Base-by-base conservation (phyloP, 2,329 filamentous ascomycete species). In the Diaporthe vexans region DNA sequence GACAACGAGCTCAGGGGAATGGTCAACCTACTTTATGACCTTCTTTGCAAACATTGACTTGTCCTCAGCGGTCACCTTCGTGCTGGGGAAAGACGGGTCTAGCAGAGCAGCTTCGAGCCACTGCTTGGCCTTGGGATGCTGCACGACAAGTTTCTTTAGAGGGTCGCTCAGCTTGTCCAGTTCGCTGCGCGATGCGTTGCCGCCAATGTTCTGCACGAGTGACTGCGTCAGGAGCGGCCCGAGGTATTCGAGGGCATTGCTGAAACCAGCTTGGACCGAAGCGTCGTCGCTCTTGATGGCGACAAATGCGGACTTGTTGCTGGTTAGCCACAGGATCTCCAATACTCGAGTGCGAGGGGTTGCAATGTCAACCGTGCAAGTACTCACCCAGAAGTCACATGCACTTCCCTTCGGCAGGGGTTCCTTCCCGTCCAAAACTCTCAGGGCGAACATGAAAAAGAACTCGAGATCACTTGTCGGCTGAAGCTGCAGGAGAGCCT, bases 331-430 rank as follows among this genome's bases (percentile, higher is more conserved):
- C 10, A 29, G 15, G 13, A 26, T 54, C 33, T 33, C 17, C 43
- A 29, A 24, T 6, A 51, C 6, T 11, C 4, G 10, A 33, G 17
- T 7, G 15, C 33, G 4, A 35, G 15, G 21, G 15, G 33, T 11
- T 9, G 35, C 8, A 19, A 26, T 0, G 11, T 17, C 13, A 46
- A 9, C 13, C 15, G 13, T 13, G 15, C 3, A 15, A 13, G 26
- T 48, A 79, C 87, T 77, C 83, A 93, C 91, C 94, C 94, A 97
- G 76, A 97, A 94, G 37, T 93, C 91, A 11, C 92, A 90, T 1
- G 94, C 90, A 3, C 93, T 90, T 40, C 89, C 89, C 83, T 97
- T 97, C 0, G 94, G 93, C 13, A 97, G 84, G 0, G 93, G 91
- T 74, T 97, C 94, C 40, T 88, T 90, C 17, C 92, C 92, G 57